Conservation (phyloP, 2,329 filamentous ascomycete genomes). For the Nannizziopsis barbatae region DNA sequence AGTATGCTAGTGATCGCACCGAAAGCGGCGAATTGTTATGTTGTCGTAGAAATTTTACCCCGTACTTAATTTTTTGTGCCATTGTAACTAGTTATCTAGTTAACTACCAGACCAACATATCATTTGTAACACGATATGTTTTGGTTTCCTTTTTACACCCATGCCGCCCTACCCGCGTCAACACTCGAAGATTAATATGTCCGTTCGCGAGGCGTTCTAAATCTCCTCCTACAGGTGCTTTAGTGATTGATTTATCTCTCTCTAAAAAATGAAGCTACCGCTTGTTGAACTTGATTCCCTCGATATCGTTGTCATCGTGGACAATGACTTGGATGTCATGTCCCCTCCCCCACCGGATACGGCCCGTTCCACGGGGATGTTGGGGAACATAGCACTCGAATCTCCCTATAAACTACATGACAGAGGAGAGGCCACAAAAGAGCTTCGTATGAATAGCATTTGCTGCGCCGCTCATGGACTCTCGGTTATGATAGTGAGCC, state of each 20-base stretch:
- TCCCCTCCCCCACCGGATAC: slow-evolving; percentile 38
- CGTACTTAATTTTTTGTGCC: too few relatives aligned
- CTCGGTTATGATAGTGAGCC: slow-evolving; percentile 41
- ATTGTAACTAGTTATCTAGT: too few relatives aligned
- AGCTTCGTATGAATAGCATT: slow-evolving; percentile 41
- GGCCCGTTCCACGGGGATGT: slow-evolving; percentile 34
- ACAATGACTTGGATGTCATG: slow-evolving; percentile 46
- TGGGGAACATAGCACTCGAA: slow-evolving; percentile 34
- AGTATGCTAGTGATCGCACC: too few relatives aligned
- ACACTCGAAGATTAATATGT: neutral
- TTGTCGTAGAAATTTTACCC: too few relatives aligned
- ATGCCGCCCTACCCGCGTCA: too few relatives aligned
- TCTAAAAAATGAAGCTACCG: neutral
- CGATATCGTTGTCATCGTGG: slow-evolving; percentile 42
- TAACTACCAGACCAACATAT: too few relatives aligned
- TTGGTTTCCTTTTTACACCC: too few relatives aligned
- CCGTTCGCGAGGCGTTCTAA: neutral
- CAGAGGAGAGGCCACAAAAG: slow-evolving; percentile 35
- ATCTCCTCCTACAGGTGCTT: neutral
- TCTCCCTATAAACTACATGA: slow-evolving; percentile 26
- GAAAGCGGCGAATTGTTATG: too few relatives aligned
- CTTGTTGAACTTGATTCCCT: slow-evolving; percentile 37
- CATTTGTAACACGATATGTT: too few relatives aligned
- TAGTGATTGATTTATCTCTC: neutral
- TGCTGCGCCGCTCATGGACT: slow-evolving; percentile 47